Evolutionary conservation across 345 rosid species (phyloP).

Genomic region (Lepidium africanum): DNA sequence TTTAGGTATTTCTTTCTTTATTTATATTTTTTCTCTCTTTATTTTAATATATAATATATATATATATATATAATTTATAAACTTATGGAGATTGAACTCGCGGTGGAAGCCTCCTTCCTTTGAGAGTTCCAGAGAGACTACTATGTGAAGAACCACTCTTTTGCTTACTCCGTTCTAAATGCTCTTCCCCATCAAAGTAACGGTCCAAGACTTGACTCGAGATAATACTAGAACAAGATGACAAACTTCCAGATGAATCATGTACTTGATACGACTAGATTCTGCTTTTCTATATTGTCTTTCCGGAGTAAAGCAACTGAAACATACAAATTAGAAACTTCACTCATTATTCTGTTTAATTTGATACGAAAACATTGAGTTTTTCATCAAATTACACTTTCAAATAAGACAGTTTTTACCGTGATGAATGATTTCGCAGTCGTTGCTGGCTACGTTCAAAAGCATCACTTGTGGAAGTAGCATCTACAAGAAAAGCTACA

Average conservation of each 20-base stretch:
- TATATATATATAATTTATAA: too few species aligned
- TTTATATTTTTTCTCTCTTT: too few species aligned
- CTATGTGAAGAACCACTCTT: conserved; percentile 35
- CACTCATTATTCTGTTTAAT: conserved; percentile 36
- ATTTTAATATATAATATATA: too few species aligned
- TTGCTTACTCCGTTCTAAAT: conserved; percentile 42
- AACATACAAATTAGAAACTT: conserved; percentile 33
- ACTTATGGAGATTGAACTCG: conserved; percentile 47
- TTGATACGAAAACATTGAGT: background rate
- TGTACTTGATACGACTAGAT: conserved; percentile 29
- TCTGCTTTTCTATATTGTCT: conserved; percentile 35
- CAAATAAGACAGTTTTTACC: conserved; percentile 32
- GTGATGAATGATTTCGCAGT: conserved; percentile 33
- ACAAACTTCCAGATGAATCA: conserved; percentile 53
- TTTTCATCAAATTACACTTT: conserved; percentile 14
- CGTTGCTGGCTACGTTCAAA: conserved; percentile 20
- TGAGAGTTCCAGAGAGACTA: conserved; percentile 35
- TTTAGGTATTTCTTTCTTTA: too few species aligned
- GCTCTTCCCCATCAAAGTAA: conserved; percentile 88
- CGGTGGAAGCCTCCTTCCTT: conserved; percentile 50
- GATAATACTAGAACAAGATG: conserved; percentile 56
- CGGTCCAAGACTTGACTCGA: conserved; percentile 80
- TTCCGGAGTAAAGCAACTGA: conserved; percentile 39
- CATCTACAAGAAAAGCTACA: conserved; percentile 52
- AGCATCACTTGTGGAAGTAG: conserved; percentile 30